Conservation (phyloP, 1,284 basidiomycete species). For the Anthracocystis setariae region DNA sequence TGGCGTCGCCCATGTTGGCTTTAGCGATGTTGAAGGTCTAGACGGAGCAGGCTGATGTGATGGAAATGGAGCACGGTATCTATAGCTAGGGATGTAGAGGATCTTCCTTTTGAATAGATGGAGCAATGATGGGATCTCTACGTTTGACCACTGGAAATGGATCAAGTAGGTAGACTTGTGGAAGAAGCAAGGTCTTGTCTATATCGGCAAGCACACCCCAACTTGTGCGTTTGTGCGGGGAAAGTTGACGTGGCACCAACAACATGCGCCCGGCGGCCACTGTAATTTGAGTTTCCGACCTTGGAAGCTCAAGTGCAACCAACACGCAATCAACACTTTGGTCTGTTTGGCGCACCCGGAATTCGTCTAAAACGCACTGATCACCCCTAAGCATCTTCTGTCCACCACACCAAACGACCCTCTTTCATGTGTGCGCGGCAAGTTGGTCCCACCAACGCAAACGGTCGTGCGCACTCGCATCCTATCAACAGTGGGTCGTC, state of each 20-base stretch:
- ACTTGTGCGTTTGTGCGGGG: background rate
- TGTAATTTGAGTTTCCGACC: conserved; percentile 1
- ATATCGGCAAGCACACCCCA: background rate
- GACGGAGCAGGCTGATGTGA: background rate
- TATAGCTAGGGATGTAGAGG: background rate
- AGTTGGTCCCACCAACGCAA: too few relatives aligned
- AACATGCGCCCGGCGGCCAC: too few relatives aligned
- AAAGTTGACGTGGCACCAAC: conserved; percentile 4
- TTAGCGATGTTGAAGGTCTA: too few relatives aligned
- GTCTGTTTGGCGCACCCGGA: background rate
- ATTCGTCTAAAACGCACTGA: background rate
- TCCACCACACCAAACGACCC: too few relatives aligned
- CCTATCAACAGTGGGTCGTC: too few relatives aligned
- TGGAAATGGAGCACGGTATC: background rate
- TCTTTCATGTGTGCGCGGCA: too few relatives aligned
- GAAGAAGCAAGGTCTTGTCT: background rate
- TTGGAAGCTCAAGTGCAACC: too few relatives aligned
- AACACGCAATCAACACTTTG: too few relatives aligned
- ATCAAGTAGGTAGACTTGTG: too few relatives aligned
- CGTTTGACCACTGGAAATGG: too few relatives aligned
- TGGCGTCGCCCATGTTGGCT: conserved; percentile 12
- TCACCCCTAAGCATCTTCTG: too few relatives aligned
- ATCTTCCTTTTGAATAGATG: background rate
- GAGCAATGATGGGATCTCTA: background rate
- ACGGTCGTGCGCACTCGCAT: background rate